A percentile compares a stretch with the other conserved stretches of the same genome.
These are phyloP conservation scores for Rhizopogon vesiculosus DNA, from an alignment of 768 basidiomycete species.

Conservation along the genomic window DNA sequence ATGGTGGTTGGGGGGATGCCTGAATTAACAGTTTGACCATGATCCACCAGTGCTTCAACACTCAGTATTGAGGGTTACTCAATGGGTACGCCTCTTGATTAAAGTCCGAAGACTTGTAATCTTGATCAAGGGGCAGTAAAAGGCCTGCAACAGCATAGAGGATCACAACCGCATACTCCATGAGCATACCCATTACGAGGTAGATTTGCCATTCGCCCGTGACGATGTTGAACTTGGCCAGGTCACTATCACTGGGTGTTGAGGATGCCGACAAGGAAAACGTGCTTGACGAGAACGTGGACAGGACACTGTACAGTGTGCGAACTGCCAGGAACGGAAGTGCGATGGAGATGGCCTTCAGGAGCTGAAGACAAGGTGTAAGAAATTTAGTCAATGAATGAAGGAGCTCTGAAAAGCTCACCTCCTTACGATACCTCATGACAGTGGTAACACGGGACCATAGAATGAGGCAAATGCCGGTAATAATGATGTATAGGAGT, in stretches of 20 bases:
- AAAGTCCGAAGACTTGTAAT: conserved; percentile 12
- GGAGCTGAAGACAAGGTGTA: conserved; percentile 38
- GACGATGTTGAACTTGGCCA: conserved; percentile 48
- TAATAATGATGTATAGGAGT: conserved; percentile 37
- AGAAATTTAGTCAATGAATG: conserved; percentile 1
- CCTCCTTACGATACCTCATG: conserved; percentile 22
- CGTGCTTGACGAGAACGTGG: conserved; percentile 44
- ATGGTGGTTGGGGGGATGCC: too few species aligned
- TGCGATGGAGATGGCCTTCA: conserved; percentile 47
- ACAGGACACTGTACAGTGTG: conserved; percentile 41
- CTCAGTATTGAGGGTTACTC: conserved; percentile 29
- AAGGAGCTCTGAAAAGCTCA: conserved; percentile 22
- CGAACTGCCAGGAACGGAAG: conserved; percentile 56
- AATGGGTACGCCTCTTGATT: background rate
- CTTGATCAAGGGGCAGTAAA: conserved; percentile 14
- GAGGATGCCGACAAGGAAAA: conserved; percentile 29
- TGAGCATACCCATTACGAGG: conserved; percentile 48
- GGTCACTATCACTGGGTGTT: conserved; percentile 12
- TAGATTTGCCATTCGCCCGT: conserved; percentile 50
- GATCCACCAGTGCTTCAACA: background rate
- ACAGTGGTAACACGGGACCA: conserved; percentile 42
- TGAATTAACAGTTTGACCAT: too few species aligned
- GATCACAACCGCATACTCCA: conserved; percentile 46
- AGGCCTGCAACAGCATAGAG: conserved; percentile 31
- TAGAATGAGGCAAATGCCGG: conserved; percentile 43